phyloP scores from a whole-genome alignment of 371 early-diverging fungal species.

The Mucor piriformis region DNA sequence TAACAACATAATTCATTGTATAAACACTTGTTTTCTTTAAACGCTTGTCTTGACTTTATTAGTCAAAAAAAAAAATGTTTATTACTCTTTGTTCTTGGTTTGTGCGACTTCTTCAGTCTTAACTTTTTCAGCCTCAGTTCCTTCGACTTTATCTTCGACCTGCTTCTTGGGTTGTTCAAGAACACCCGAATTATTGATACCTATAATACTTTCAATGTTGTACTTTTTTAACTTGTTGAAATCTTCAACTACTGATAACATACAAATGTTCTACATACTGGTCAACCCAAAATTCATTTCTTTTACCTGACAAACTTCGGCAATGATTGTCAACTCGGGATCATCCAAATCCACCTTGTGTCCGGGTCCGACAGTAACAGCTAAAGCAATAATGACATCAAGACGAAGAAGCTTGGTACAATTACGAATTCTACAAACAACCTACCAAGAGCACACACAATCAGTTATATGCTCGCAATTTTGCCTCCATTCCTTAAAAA shows the following conservation, averaged over 20 bases:
- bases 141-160: background rate
- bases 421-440: constrained; percentile 67
- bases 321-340: constrained; percentile 66
- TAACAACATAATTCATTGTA: no score
- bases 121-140: background rate
- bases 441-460: no score
- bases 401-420: constrained; percentile 62
- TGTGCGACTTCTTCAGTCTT: background rate
- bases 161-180: background rate
- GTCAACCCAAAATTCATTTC: no score
- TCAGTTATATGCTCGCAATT: no score
- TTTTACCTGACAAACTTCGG: constrained; percentile 71
- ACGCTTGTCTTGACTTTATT: no score
- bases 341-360: constrained; percentile 69
- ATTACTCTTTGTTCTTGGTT: background rate
- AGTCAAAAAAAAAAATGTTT: no score
- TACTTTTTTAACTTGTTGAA: constrained; percentile 67
- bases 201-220: constrained; percentile 66
- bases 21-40: no score
- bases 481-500: no score
- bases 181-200: constrained; percentile 28
- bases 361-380: constrained; percentile 51
- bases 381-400: constrained; percentile 58
- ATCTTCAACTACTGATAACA: constrained; percentile 70
- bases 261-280: constrained; percentile 78